A percentile compares a stretch with the other conserved stretches of the same genome.
phyloP scores from a whole-genome alignment of 805 yeast genomes.

The Saccharomycopsis sp. region DNA sequence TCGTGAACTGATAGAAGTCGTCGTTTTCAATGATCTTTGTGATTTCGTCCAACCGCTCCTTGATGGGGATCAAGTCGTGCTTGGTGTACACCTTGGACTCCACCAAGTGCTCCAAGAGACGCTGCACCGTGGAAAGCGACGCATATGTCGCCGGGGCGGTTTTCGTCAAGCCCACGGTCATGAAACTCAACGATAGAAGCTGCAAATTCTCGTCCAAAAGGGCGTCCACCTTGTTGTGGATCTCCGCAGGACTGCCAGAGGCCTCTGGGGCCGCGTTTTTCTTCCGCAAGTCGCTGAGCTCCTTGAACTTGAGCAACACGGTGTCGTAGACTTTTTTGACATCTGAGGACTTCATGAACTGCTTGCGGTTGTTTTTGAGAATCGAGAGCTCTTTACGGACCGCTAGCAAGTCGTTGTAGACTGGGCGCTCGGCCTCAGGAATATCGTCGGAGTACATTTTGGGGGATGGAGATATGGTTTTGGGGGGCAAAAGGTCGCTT shows the following conservation, averaged over 20 bases:
- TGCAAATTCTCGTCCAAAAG: conserved; percentile 87
- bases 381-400: conserved; percentile 38
- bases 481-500: too few relatives aligned
- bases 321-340: conserved; percentile 53
- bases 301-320: conserved; percentile 48
- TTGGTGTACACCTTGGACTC: conserved; percentile 79
- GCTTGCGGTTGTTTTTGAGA: conserved; percentile 57
- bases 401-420: conserved; percentile 35
- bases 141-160: conserved; percentile 94
- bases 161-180: conserved; percentile 86
- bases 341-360: conserved; percentile 61
- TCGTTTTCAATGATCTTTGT: conserved; percentile 45
- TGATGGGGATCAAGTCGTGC: conserved; percentile 75
- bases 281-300: conserved; percentile 46
- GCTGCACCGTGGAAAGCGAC: conserved; percentile 77
- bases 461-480: too few relatives aligned
- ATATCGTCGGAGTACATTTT: conserved; percentile 22
- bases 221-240: conserved; percentile 52
- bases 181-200: conserved; percentile 73
- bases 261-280: conserved; percentile 25
- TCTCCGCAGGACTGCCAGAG: conserved; percentile 18
- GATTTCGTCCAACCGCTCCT: conserved; percentile 66
- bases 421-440: conserved; percentile 28
- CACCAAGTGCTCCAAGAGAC: conserved; percentile 72
- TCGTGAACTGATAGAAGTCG: conserved; percentile 20